These are phyloP conservation scores for Ustilago sp. DNA, from an alignment of 1,284 basidiomycete genomes.

Conservation along the genomic window DNA sequence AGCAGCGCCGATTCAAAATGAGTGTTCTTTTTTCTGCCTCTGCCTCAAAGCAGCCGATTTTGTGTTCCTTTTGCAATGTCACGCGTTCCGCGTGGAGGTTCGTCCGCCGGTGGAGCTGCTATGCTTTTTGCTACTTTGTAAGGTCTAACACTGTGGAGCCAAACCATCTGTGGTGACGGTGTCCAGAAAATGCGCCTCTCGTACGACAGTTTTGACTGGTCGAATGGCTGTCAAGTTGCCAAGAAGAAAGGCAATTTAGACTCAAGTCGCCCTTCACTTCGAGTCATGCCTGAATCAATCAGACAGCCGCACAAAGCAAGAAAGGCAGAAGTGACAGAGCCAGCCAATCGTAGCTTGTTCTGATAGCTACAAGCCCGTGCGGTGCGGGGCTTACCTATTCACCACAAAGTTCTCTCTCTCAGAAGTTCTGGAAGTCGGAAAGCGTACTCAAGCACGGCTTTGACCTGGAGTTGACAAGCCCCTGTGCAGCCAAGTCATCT, in stretches of 20 bases:
- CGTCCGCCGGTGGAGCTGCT: conserved; percentile 11
- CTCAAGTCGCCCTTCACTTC: conserved; percentile 5
- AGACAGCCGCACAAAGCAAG: conserved; percentile 1
- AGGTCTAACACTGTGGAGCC: too few relatives aligned
- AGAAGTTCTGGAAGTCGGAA: conserved; percentile 14
- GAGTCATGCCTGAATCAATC: conserved; percentile 21
- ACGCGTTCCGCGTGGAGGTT: conserved; percentile 37
- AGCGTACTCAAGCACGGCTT: not conserved
- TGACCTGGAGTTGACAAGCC: not conserved
- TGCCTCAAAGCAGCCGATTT: not conserved
- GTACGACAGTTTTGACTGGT: not conserved
- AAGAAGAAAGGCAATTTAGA: conserved; percentile 11
- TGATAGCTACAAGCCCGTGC: conserved; percentile 21
- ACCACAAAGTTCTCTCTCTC: not conserved
- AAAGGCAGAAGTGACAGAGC: too few relatives aligned
- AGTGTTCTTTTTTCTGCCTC: not conserved
- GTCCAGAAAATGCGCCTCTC: not conserved
- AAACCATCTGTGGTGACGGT: too few relatives aligned
- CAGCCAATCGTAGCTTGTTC: conserved; percentile 15
- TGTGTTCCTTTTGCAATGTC: not conserved
- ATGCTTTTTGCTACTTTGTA: too few relatives aligned
- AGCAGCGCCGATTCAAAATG: conserved; percentile 4
- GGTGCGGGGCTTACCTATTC: conserved; percentile 11
- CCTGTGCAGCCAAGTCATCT: not conserved
- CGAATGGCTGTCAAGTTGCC: not conserved